These are phyloP conservation scores for Malassezia restricta DNA, from an alignment of 1,284 basidiomycete species.

Conservation along the genomic window DNA sequence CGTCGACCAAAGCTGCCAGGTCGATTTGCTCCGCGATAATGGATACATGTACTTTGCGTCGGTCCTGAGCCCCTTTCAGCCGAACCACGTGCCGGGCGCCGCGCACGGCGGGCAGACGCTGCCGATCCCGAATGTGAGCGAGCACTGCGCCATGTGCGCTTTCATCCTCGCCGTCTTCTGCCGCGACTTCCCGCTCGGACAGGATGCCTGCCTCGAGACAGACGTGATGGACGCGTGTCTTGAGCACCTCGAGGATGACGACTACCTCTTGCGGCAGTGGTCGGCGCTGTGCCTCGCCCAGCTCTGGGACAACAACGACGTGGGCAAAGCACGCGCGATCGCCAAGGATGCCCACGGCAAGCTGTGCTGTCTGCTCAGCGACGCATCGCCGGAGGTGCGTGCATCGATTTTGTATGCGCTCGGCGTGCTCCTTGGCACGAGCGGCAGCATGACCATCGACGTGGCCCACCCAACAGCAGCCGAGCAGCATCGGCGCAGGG, in stretches of 20 bases:
- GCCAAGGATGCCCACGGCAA: conserved; percentile 72
- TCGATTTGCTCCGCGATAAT: conserved; percentile 67
- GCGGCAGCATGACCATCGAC: conserved; percentile 50
- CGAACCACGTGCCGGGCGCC: not conserved
- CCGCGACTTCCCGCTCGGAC: conserved; percentile 73
- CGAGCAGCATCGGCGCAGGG: conserved; percentile 15
- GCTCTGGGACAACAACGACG: conserved; percentile 87
- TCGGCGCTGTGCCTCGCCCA: conserved; percentile 82
- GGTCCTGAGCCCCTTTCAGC: conserved; percentile 22
- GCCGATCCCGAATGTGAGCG: conserved; percentile 73
- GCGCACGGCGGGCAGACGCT: conserved; percentile 14
- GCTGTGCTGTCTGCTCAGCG: conserved; percentile 67
- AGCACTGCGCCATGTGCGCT: conserved; percentile 97
- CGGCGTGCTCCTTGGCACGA: conserved; percentile 83
- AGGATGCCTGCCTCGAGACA: conserved; percentile 71
- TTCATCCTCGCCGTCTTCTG: conserved; percentile 89
- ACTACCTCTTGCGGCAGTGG: conserved; percentile 89
- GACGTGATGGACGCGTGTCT: conserved; percentile 82
- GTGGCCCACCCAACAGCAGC: conserved; percentile 22
- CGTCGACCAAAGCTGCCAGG: conserved; percentile 82
- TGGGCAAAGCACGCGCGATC: conserved; percentile 74
- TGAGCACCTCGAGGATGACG: conserved; percentile 66
- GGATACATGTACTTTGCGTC: conserved; percentile 44
- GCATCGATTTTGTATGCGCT: conserved; percentile 82
- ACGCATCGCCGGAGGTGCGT: conserved; percentile 84